phyloP scores from a whole-genome alignment of 2,329 filamentous ascomycete species.

The Arthrobotrys sinensis region DNA sequence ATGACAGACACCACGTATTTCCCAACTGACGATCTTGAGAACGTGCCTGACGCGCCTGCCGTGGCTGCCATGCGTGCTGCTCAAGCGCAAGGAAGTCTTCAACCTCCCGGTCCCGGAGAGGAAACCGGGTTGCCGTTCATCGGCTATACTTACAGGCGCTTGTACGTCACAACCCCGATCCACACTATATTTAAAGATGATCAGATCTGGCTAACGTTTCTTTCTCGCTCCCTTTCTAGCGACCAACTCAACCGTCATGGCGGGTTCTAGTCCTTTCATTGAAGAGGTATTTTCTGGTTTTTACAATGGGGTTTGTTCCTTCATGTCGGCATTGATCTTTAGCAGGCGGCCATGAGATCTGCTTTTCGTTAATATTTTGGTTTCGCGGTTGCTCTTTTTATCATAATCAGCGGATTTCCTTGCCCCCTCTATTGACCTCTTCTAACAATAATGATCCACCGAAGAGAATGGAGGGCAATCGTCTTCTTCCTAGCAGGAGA shows the following conservation, averaged over 20 bases:
- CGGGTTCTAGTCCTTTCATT: conserved; percentile 36
- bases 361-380: conserved; percentile 14
- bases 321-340: conserved; percentile 32
- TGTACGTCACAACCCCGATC: conserved; percentile 71
- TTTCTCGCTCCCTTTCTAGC: conserved; percentile 5
- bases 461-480: conserved; percentile 20
- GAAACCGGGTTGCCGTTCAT: conserved; percentile 98
- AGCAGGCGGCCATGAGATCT: conserved; percentile 52
- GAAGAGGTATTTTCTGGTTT: conserved; percentile 1
- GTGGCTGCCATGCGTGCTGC: conserved; percentile 75
- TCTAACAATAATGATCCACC: conserved; percentile 7
- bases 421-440: conserved; percentile 4
- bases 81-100: conserved; percentile 72
- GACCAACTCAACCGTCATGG: conserved; percentile 52
- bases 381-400: conserved; percentile 3
- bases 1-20: conserved; percentile 98
- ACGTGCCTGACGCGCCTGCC: conserved; percentile 78
- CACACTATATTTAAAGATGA: neutral
- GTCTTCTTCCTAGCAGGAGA: conserved; percentile 1
- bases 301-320: conserved; percentile 17
- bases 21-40: conserved; percentile 95
- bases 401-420: conserved; percentile 27
- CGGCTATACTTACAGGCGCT: conserved; percentile 97
- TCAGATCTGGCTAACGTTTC: conserved; percentile 23
- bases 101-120: conserved; percentile 74